Evolutionary conservation across 768 basidiomycete genomes (phyloP).

Genomic region (Boletales sp.): DNA sequence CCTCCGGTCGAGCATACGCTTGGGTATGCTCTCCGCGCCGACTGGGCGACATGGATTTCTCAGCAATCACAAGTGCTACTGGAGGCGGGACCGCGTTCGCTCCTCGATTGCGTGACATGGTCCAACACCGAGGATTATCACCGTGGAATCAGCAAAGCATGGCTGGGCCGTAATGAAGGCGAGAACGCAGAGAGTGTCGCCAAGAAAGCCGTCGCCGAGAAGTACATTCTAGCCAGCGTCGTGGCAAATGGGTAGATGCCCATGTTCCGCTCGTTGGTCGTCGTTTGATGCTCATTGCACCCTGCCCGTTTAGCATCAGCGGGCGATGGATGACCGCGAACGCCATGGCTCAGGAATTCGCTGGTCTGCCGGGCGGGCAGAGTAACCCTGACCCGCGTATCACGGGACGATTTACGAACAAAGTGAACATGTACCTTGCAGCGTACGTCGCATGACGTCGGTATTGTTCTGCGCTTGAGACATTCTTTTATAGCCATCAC

Average conservation of each 20-base stretch:
- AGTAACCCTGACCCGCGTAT: constrained; percentile 9
- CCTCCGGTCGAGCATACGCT: constrained; percentile 7
- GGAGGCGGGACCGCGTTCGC: constrained; percentile 1
- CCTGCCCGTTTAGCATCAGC: constrained; percentile 47
- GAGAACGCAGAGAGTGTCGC: constrained; percentile 41
- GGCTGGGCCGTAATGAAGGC: constrained; percentile 45
- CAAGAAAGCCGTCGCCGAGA: constrained; percentile 51
- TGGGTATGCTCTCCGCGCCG: constrained; percentile 40
- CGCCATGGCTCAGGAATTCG: constrained; percentile 72
- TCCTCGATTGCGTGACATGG: constrained; percentile 49
- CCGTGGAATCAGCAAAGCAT: constrained; percentile 62
- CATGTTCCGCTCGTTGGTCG: not conserved
- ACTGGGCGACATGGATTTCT: constrained; percentile 64
- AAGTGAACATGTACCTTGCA: constrained; percentile 61
- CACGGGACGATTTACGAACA: constrained; percentile 34
- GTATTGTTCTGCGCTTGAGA: not conserved
- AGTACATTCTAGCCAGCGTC: constrained; percentile 67
- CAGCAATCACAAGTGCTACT: constrained; percentile 8
- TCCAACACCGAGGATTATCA: constrained; percentile 69
- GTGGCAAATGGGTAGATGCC: constrained; percentile 60
- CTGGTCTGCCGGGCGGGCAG: constrained; percentile 37
- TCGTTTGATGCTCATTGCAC: constrained; percentile 2
- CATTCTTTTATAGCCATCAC: constrained; percentile 51
- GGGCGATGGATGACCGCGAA: constrained; percentile 63
- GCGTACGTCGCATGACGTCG: constrained; percentile 39